Percentiles rank a stretch among this genome's conserved stretches.
Evolutionary conservation across 78 protist species (phyloP).

Genomic region (Paulinella micropora): DNA sequence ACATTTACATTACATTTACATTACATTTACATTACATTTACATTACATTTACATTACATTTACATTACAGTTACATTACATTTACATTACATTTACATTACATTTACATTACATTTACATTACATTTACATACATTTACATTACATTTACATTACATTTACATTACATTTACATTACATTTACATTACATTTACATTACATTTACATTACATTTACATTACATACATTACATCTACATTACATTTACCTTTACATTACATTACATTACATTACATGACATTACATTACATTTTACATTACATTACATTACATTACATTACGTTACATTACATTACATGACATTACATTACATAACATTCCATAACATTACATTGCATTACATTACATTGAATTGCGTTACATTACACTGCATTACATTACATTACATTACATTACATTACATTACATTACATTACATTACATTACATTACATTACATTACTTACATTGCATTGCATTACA

Average conservation of each 20-base stretch:
- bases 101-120: too few species aligned
- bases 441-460: not conserved
- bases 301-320: not conserved
- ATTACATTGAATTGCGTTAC: not conserved
- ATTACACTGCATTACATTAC: not conserved
- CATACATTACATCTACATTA: not conserved
- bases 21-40: too few species aligned
- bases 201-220: not conserved
- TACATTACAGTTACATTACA: too few species aligned
- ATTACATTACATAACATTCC: not conserved
- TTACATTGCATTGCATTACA: too few species aligned
- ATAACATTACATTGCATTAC: not conserved
- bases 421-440: not conserved
- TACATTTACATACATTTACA: too few species aligned
- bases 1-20: too few species aligned
- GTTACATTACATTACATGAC: not conserved
- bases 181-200: not conserved
- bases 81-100: too few species aligned
- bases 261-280: not conserved
- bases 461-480: too few species aligned
- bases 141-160: too few species aligned
- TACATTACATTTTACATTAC: not conserved
- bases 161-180: too few species aligned
- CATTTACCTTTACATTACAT: not conserved
- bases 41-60: too few species aligned